These are phyloP conservation scores for Glarea lozoyensis DNA, from an alignment of 495 filamentous ascomycete genomes.

Conservation along the genomic window DNA sequence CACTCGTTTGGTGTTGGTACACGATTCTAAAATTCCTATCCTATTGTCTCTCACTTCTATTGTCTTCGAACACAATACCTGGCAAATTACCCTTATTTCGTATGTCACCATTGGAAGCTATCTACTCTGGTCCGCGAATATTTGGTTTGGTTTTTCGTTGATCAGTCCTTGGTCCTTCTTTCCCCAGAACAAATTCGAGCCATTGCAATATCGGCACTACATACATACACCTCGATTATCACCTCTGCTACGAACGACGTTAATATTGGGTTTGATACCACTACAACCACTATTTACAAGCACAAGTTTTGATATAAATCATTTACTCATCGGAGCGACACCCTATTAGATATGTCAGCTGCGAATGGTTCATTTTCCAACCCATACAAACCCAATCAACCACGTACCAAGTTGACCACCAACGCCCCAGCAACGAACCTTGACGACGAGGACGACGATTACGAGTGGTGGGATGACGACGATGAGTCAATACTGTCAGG, in stretches of 20 bases:
- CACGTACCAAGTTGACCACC: conserved; percentile 7
- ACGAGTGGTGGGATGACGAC: conserved; percentile 22
- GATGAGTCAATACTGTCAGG: conserved; percentile 9
- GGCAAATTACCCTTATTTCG: conserved; percentile 7
- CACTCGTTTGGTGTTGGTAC: conserved; percentile 12
- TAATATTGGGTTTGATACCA: background rate
- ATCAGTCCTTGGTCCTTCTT: conserved; percentile 3
- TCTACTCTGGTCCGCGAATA: background rate
- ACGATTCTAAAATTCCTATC: conserved; percentile 1
- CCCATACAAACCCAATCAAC: background rate
- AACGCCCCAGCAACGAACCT: conserved; percentile 1
- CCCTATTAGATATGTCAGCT: background rate
- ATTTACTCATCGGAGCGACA: too few relatives aligned
- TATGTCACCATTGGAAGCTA: background rate
- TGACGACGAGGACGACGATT: conserved; percentile 13
- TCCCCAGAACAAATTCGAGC: conserved; percentile 2
- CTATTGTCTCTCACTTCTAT: conserved; percentile 10
- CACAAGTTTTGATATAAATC: too few relatives aligned
- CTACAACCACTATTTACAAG: background rate
- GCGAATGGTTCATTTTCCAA: background rate
- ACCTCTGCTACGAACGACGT: background rate
- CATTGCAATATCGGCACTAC: background rate
- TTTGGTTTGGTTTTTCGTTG: background rate
- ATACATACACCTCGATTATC: background rate
- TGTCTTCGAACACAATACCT: conserved; percentile 7